Evolutionary conservation across 257 asterid genomes (phyloP), one percentile per base, ranked within the genome.

Genomic region (Penstemon barbatus): DNA sequence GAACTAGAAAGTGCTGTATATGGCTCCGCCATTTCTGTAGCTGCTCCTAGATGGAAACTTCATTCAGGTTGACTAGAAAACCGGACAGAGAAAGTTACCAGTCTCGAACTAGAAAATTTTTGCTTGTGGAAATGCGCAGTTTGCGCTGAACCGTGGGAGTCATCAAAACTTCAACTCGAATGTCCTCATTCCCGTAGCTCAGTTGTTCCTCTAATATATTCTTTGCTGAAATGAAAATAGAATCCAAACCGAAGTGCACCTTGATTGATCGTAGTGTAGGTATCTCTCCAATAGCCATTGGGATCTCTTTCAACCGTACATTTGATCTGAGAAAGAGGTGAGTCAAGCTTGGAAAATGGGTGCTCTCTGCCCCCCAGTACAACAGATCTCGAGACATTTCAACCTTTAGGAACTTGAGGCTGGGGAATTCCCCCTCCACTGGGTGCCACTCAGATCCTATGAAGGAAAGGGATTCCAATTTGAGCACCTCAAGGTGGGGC

Each of bases 271-370:
- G 38, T 6, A 70, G 74, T 7, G 74, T 60, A 7, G 0, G 18
- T 2, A 45, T 60, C 2, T 25, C 33, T 5, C n/a, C 61, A 37
- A 60, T 13, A 39, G 12, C 66, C 6, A 9, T 15, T 5, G 68
- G 68, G 13, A 71, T 71, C 62, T 51, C 52, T 61, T 49, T 39
- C 49, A 71, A 45, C 18, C 18, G 18, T n/a, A 8, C 2, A 7
- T 3, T 0, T 1, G 55, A 4, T 8, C 66, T 4, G 11, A 70
- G 54, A 2, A 48, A 44, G 25, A 70, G 68, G 11, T 10, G 46
- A 43, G 61, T 68, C 18, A 70, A 68, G 54, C 48, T 37, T 19
- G 74, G 74, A 25, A 60, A 60, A 58, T 70, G 61, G 18, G 4
- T n/a, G 9, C 3, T 4, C 4, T 53, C 51, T 52, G 75, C 75